Percentiles rank a stretch among this genome's conserved stretches.
These are phyloP conservation scores for Aspergillus olivimuriae DNA, from an alignment of 495 filamentous ascomycete genomes.

Conservation along the genomic window DNA sequence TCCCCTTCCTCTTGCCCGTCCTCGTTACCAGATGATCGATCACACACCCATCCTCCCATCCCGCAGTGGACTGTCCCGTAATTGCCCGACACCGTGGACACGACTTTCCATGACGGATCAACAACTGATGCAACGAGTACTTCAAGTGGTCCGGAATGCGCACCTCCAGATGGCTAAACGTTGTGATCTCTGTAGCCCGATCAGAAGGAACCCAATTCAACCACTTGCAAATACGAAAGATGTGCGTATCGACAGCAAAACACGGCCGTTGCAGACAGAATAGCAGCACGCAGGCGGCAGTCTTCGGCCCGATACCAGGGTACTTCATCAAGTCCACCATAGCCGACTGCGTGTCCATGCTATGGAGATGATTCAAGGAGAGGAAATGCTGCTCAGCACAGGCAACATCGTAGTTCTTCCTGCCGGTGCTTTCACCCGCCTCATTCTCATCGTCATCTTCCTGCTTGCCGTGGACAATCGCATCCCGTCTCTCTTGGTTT, in stretches of 20 bases:
- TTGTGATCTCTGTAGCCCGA: conserved; percentile 58
- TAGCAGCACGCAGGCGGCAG: conserved; percentile 75
- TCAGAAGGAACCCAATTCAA: conserved; percentile 68
- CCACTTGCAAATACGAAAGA: conserved; percentile 75
- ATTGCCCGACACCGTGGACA: conserved; percentile 71
- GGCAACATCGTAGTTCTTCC: conserved; percentile 39
- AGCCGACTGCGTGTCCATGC: conserved; percentile 57
- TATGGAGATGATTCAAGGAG: conserved; percentile 73
- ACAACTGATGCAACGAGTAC: conserved; percentile 79
- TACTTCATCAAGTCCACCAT: conserved; percentile 69
- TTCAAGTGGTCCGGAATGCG: conserved; percentile 79
- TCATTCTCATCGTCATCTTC: neutral
- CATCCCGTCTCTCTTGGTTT: conserved; percentile 45
- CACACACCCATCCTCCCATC: conserved; percentile 43
- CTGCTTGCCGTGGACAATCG: conserved; percentile 19
- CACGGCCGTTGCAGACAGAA: conserved; percentile 73
- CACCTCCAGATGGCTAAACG: conserved; percentile 76
- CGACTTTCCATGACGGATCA: conserved; percentile 78
- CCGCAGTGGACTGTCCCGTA: conserved; percentile 36
- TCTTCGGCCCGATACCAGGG: conserved; percentile 87
- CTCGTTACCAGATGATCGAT: conserved; percentile 46
- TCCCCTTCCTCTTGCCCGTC: conserved; percentile 36
- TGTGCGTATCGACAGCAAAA: conserved; percentile 84
- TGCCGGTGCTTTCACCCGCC: conserved; percentile 8
- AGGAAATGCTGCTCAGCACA: conserved; percentile 52